These are phyloP conservation scores for Hemileccinum rubropunctum DNA, from an alignment of 768 basidiomycete genomes.

Conservation along the genomic window DNA sequence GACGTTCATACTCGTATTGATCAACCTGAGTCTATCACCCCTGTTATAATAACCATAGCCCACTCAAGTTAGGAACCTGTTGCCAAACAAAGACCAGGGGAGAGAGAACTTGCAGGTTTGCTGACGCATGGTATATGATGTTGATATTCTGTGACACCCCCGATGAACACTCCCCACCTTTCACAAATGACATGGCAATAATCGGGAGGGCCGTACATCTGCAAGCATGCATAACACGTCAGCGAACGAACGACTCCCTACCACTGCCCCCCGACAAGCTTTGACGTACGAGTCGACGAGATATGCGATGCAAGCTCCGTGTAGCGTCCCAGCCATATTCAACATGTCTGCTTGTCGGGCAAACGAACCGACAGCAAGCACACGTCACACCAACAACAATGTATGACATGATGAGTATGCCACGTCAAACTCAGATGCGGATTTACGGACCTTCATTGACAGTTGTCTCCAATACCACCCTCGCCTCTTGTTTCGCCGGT, in stretches of 20 bases:
- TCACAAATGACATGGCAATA: conserved; percentile 31
- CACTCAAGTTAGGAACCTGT: neutral
- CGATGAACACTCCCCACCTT: conserved; percentile 26
- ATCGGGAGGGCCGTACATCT: conserved; percentile 45
- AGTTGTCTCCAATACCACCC: conserved; percentile 40
- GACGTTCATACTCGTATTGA: conserved; percentile 36
- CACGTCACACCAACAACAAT: neutral
- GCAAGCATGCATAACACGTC: neutral
- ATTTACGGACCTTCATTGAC: conserved; percentile 42
- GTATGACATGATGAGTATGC: neutral
- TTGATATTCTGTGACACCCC: conserved; percentile 49
- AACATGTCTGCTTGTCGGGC: conserved; percentile 40
- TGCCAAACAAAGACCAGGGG: neutral
- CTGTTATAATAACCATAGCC: conserved; percentile 22
- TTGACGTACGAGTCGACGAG: conserved; percentile 46
- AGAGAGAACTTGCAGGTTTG: conserved; percentile 32
- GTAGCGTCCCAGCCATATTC: conserved; percentile 34
- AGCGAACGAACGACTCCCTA: neutral
- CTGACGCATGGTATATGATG: conserved; percentile 43
- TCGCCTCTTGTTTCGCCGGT: conserved; percentile 33
- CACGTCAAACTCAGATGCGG: neutral
- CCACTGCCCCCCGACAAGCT: no score
- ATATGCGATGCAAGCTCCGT: conserved; percentile 41
- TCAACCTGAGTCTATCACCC: conserved; percentile 41
- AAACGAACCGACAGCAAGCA: neutral